Evolutionary conservation across 495 filamentous ascomycete species (phyloP).

Genomic region (Penicillium angulare): DNA sequence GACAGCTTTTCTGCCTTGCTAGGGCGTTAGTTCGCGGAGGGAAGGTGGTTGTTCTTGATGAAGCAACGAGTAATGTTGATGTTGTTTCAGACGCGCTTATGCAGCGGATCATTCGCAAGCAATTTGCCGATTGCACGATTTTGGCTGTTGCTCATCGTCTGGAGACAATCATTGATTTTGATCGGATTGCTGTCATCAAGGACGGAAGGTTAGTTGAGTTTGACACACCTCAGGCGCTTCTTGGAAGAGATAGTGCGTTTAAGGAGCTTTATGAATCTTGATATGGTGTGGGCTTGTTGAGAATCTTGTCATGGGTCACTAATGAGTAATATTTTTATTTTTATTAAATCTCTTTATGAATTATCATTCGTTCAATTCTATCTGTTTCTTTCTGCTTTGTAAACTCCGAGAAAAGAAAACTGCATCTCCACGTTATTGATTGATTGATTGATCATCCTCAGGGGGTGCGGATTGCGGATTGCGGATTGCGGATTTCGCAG

Average conservation of each 20-base stretch:
- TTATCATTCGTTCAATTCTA: too few relatives aligned
- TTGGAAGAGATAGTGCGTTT: not conserved
- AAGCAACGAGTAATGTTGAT: conserved; percentile 6
- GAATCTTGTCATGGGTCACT: too few relatives aligned
- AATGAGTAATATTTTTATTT: too few relatives aligned
- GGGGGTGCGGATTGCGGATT: too few relatives aligned
- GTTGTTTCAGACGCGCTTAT: conserved; percentile 4
- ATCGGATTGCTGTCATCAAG: conserved; percentile 3
- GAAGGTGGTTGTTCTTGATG: conserved; percentile 12
- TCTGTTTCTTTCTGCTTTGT: too few relatives aligned
- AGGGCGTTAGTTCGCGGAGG: conserved; percentile 20
- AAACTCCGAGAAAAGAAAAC: too few relatives aligned
- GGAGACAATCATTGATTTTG: conserved; percentile 6
- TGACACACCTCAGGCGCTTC: conserved; percentile 2
- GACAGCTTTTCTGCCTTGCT: conserved; percentile 35
- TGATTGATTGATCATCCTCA: too few relatives aligned
- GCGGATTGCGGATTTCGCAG: too few relatives aligned
- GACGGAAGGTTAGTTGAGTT: conserved; percentile 1
- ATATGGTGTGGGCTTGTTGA: too few relatives aligned
- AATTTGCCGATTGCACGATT: conserved; percentile 4
- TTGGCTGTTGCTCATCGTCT: conserved; percentile 8
- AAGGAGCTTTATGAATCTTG: conserved; percentile 7
- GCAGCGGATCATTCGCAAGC: conserved; percentile 1
- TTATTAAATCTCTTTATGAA: too few relatives aligned
- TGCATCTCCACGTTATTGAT: too few relatives aligned